phyloP scores from a whole-genome alignment of 257 asterid species.

The Striga asiatica region DNA sequence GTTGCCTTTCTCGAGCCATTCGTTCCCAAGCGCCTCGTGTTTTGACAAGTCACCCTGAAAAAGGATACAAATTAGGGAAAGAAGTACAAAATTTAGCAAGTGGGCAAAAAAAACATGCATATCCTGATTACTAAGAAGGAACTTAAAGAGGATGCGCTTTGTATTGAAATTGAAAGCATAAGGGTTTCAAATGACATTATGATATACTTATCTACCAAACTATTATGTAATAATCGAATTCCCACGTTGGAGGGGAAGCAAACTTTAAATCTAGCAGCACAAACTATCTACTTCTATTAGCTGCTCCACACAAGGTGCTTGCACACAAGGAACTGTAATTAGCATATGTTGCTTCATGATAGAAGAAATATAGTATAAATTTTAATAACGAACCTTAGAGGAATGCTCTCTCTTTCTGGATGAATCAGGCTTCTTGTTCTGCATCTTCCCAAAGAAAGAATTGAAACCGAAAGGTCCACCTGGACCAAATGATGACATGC shows the following conservation, averaged over 20 bases:
- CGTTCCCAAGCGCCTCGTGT: slow-evolving; percentile 63
- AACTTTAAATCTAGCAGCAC: background rate
- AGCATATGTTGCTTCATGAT: slow-evolving; percentile 5
- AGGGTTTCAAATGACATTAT: background rate
- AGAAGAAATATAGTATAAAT: slow-evolving; percentile 8
- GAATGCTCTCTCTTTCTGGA: slow-evolving; percentile 37
- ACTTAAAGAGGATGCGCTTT: background rate
- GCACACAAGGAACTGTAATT: too few species aligned
- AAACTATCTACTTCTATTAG: background rate
- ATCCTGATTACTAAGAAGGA: background rate
- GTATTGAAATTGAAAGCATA: background rate
- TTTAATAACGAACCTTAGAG: slow-evolving; percentile 31
- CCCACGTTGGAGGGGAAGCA: background rate
- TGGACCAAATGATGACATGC: slow-evolving; percentile 68
- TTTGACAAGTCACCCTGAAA: slow-evolving; percentile 47
- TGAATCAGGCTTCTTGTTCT: slow-evolving; percentile 37
- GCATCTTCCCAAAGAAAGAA: slow-evolving; percentile 43
- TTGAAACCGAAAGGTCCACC: slow-evolving; percentile 72
- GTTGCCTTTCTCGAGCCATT: slow-evolving; percentile 63
- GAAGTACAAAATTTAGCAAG: background rate
- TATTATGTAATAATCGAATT: too few species aligned
- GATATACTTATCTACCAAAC: background rate
- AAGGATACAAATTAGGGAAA: background rate
- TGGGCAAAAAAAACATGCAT: background rate
- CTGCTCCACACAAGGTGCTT: too few species aligned